phyloP scores from a whole-genome alignment of 306 rosid genomes.

The Lablab purpureus region DNA sequence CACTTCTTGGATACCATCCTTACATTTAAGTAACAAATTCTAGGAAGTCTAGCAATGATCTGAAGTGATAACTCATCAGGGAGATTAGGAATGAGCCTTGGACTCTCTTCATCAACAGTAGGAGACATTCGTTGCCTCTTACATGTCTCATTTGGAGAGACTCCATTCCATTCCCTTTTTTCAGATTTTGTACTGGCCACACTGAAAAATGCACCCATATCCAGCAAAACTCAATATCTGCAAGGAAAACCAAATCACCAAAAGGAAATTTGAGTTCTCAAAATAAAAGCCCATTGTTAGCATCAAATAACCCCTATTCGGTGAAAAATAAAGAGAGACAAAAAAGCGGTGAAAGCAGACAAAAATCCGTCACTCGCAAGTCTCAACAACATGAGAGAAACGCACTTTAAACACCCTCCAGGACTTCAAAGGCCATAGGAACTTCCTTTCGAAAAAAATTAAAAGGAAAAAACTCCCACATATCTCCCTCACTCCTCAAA shows the following conservation, averaged over 20 bases:
- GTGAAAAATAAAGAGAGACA: conserved; percentile 1
- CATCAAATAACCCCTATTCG: conserved; percentile 34
- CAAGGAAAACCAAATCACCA: conserved; percentile 38
- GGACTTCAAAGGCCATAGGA: conserved; percentile 12
- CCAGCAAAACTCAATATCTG: conserved; percentile 45
- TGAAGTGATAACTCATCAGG: conserved; percentile 94
- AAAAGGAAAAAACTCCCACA: background rate
- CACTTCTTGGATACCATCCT: conserved; percentile 81
- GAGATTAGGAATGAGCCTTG: conserved; percentile 80
- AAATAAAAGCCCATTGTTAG: background rate
- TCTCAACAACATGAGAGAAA: conserved; percentile 8
- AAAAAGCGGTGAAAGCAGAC: conserved; percentile 17
- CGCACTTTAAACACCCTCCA: conserved; percentile 24
- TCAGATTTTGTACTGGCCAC: conserved; percentile 52
- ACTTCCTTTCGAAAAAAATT: background rate
- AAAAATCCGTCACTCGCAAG: background rate
- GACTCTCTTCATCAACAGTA: conserved; percentile 62
- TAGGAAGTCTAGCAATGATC: conserved; percentile 90
- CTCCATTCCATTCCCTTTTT: conserved; percentile 49
- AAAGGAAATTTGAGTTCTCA: conserved; percentile 23
- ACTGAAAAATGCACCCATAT: conserved; percentile 86
- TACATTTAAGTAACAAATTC: conserved; percentile 65
- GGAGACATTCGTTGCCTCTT: conserved; percentile 81
- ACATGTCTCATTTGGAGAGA: conserved; percentile 57
- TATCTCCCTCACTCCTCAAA: background rate